Base-by-base conservation (phyloP, 176 grass and related monocot genomes). In the Oryza brachyantha region DNA sequence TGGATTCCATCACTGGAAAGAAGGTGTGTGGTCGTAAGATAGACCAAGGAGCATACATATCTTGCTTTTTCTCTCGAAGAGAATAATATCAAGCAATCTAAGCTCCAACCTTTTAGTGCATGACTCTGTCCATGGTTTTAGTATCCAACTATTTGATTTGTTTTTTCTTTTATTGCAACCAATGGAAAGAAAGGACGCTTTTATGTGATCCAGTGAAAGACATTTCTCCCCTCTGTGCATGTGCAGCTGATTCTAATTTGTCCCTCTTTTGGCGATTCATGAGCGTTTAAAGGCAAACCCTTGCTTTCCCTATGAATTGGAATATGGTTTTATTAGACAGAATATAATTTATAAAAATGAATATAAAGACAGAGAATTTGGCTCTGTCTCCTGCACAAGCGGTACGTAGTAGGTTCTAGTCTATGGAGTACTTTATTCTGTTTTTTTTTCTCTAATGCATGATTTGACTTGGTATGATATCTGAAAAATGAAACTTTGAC, bases 1-100 rank as follows among this genome's bases (percentile, higher is more conserved):
- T 68, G 41, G 86, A 88, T 84, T 84, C 86, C 55, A 41, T 80
- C 76, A 4, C 86, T 29, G 64, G 39, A 75, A 75, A 88, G 64
- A 21, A 3, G 10, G 62, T 38, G 75, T 38, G 75, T 25, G 61
- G 62, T 67, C 43, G 68, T 32, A 79, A 66, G 10, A 72, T 68
- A 31, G 7, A 72, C 62, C 40, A 0, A 57, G 50, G 75, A 83
- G 81, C 76, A 71, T 84, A 80, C 46, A 84, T 81, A 89, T 84
- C 76, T 81, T 76, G 71, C 77, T 76, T 89, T 89, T 88, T 58
- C 41, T 58, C 41, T 13, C 3, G 39, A 22, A 65, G 42, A 71
- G 77, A 81, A 79, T 79, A 84, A 79, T 79, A 84, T 63, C 80
- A 9, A 68, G 8, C 26, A 75, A 80, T 69, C 64, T 80, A 46